Conservation (phyloP, 73 alveolate genomes). For the Halteria grandinella region DNA sequence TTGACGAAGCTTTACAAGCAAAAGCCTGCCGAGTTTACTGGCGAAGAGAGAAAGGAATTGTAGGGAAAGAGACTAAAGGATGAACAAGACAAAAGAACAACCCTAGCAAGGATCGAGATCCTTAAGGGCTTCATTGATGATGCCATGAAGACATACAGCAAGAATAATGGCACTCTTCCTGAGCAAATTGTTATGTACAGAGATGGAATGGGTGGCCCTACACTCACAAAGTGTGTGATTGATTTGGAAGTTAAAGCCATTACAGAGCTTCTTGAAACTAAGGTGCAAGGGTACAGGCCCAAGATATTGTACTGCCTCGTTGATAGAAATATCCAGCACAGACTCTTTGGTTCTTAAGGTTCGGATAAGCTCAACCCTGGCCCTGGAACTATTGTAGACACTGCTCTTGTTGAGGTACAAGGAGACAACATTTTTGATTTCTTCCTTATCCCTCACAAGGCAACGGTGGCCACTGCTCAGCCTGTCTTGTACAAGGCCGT, state of each 20-base stretch:
- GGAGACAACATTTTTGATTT: slow-evolving; percentile 72
- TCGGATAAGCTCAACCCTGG: slow-evolving; percentile 66
- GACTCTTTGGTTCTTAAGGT: slow-evolving; percentile 47
- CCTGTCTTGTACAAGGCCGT: slow-evolving; percentile 84
- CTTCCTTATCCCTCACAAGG: slow-evolving; percentile 76
- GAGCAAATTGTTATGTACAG: slow-evolving; percentile 77
- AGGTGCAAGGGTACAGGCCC: slow-evolving; percentile 60
- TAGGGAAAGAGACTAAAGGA: neutral
- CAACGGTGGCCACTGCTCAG: slow-evolving; percentile 80
- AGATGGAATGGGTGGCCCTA: slow-evolving; percentile 87
- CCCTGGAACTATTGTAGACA: slow-evolving; percentile 79
- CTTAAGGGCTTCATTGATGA: slow-evolving; percentile 2
- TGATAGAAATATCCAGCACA: slow-evolving; percentile 71
- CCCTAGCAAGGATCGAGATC: slow-evolving; percentile 22
- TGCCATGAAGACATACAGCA: slow-evolving; percentile 8
- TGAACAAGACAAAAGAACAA: slow-evolving; percentile 5
- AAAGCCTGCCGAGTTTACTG: no score
- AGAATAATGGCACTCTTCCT: slow-evolving; percentile 60
- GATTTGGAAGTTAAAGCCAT: neutral
- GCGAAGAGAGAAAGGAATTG: neutral
- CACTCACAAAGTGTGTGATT: neutral
- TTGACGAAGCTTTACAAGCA: slow-evolving; percentile 8
- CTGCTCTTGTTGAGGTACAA: slow-evolving; percentile 53
- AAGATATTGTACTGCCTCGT: slow-evolving; percentile 71
- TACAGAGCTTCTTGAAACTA: neutral